Evolutionary conservation across 2,329 filamentous ascomycete genomes (phyloP), one percentile per base, ranked within the genome.

Genomic region (Fusarium sp.): DNA sequence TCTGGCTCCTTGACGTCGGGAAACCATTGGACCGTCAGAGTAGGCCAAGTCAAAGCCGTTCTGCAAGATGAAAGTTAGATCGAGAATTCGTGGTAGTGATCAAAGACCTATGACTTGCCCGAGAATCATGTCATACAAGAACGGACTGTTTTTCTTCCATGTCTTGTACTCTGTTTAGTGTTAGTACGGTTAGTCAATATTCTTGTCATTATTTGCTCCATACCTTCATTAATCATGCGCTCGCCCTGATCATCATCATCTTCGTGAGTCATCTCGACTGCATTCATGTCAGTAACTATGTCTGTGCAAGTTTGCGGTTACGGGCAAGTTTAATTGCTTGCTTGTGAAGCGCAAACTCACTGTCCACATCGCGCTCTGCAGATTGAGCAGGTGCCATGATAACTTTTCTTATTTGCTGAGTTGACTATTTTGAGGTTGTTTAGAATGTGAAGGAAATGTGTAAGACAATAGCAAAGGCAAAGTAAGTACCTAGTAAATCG

Each of bases 81-180:
- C 60, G 24, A 59, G 58, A 39, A 30, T 50, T 41, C 30, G 59
- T 45, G 44, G 26, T 20, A 18, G 32, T 15, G 18, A 50, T 3
- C 60, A 56, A 48, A 30, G 41, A 39, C 6, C n/a, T 63, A n/a
- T 47, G 18, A 54, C 69, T 75, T 83, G 91, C 91, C 91, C 95
- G 73, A 98, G 88, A 75, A 99, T 96, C 91, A 98, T 94, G 82
- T 99, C 96, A 83, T 99, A 99, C 78, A 99, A 92, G 81, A 98
- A 98, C 8, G 96, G 95, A 75, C 94, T 94, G 84, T 99, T 99
- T 88, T 99, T 99, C 89, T 99, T 99, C 96, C 96, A 99, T 75
- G 96, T 98, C 84, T 99, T 99, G 90, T 99, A 99, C 83, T 99
- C 96, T 95, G 78, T 45, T 39, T 24, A 44, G 35, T 51, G 53